A percentile compares a stretch with the other conserved stretches of the same genome.
Evolutionary conservation across 345 rosid genomes (phyloP).

Genomic region (Turnera subulata): DNA sequence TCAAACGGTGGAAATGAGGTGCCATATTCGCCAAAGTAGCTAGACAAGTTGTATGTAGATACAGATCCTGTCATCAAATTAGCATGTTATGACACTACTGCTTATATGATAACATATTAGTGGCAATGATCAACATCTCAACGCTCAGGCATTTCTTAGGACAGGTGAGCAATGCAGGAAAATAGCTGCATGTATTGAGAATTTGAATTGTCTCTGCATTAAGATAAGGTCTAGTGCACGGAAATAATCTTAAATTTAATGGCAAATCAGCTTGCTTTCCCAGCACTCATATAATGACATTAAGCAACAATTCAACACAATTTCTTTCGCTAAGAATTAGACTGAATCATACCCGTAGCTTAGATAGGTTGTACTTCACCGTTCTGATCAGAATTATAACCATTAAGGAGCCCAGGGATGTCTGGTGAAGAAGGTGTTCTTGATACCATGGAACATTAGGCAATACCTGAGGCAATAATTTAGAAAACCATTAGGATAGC

Average conservation of each 20-base stretch:
- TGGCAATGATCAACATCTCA: no score
- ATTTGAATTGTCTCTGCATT: no score
- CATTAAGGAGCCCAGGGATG: constrained; percentile 91
- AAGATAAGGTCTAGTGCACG: no score
- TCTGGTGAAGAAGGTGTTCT: constrained; percentile 91
- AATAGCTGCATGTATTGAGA: no score
- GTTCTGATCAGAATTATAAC: constrained; percentile 92
- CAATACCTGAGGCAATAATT: constrained; percentile 41
- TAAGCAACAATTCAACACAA: background rate
- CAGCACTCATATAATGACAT: background rate
- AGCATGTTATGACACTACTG: background rate
- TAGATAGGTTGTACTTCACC: constrained; percentile 90
- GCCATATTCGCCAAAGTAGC: constrained; percentile 99
- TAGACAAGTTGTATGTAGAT: constrained; percentile 93
- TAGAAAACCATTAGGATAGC: background rate
- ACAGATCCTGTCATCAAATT: constrained; percentile 72
- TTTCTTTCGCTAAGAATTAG: background rate
- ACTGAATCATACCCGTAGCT: constrained; percentile 77
- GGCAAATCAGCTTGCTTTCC: background rate
- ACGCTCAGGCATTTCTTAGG: no score
- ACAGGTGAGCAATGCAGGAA: no score
- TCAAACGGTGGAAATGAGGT: constrained; percentile 90
- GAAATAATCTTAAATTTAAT: no score
- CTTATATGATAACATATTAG: no score
- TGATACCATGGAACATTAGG: constrained; percentile 95